phyloP scores from a whole-genome alignment of 352 stramenopile genomes.

The Globisporangium cylindrosporum region DNA sequence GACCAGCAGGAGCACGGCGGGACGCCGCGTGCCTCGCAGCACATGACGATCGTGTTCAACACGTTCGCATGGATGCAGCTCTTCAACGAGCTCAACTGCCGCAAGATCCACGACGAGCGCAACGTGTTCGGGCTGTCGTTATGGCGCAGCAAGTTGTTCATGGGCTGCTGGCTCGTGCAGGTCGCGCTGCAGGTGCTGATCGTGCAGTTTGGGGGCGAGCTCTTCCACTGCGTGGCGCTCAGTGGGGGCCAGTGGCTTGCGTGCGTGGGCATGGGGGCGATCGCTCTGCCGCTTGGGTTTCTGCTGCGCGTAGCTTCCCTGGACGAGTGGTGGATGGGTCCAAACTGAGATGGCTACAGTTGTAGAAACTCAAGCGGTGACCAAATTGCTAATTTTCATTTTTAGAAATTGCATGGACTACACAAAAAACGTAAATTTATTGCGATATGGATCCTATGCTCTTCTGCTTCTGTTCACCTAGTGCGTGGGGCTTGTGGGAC shows the following conservation, averaged over 20 bases:
- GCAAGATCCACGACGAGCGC: constrained; percentile 75
- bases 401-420: not conserved
- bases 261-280: constrained; percentile 21
- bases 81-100: constrained; percentile 86
- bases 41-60: constrained; percentile 98
- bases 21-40: constrained; percentile 30
- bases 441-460: not conserved
- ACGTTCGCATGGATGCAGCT: constrained; percentile 98
- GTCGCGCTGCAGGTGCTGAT: constrained; percentile 87
- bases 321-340: not conserved
- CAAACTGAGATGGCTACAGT: not conserved
- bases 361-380: not conserved
- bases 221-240: constrained; percentile 24
- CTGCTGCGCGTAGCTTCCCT: constrained; percentile 5
- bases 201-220: constrained; percentile 79
- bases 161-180: constrained; percentile 73
- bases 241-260: constrained; percentile 21
- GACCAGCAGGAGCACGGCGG: constrained; percentile 5
- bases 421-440: constrained; percentile 13
- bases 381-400: no score
- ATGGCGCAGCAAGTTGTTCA: constrained; percentile 53
- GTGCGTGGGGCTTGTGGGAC: not conserved
- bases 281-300: constrained; percentile 32
- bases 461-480: not conserved
- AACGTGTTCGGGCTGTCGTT: not conserved